phyloP scores from a whole-genome alignment of 768 basidiomycete species.

The Mycena haematopus region DNA sequence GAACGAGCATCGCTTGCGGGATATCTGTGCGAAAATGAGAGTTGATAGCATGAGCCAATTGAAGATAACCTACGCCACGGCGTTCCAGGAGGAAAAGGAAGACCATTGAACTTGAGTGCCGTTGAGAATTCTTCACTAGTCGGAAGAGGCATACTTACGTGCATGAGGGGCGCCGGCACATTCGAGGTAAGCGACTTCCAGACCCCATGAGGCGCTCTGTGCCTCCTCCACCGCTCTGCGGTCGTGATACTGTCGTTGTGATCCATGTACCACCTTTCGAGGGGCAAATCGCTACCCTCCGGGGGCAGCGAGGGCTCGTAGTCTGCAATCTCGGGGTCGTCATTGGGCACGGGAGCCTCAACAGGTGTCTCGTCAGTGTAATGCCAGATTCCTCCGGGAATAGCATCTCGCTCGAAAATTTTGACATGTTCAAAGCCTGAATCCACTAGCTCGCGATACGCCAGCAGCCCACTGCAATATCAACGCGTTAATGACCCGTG shows the following conservation, averaged over 20 bases:
- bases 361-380: conserved; percentile 46
- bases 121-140: not conserved
- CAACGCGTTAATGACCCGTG: not conserved
- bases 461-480: conserved; percentile 40
- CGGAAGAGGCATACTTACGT: not conserved
- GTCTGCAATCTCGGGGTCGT: conserved; percentile 39
- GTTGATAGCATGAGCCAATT: not conserved
- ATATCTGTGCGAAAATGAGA: conserved; percentile 34
- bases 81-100: conserved; percentile 40
- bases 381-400: conserved; percentile 51
- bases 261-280: conserved; percentile 29
- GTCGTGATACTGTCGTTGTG: conserved; percentile 22
- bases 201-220: not conserved
- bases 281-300: conserved; percentile 37
- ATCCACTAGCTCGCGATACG: conserved; percentile 43
- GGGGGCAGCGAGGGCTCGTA: conserved; percentile 46
- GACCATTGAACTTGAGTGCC: conserved; percentile 41
- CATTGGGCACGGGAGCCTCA: conserved; percentile 43
- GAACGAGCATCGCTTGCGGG: conserved; percentile 40
- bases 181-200: not conserved
- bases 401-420: conserved; percentile 38
- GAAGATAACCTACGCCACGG: conserved; percentile 38
- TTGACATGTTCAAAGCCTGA: conserved; percentile 39
- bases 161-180: not conserved
- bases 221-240: conserved; percentile 24